Percentiles rank a stretch among this genome's conserved stretches.
These are phyloP conservation scores for Discostella pseudostelligera DNA, from an alignment of 108 stramenopile species.

Conservation along the genomic window DNA sequence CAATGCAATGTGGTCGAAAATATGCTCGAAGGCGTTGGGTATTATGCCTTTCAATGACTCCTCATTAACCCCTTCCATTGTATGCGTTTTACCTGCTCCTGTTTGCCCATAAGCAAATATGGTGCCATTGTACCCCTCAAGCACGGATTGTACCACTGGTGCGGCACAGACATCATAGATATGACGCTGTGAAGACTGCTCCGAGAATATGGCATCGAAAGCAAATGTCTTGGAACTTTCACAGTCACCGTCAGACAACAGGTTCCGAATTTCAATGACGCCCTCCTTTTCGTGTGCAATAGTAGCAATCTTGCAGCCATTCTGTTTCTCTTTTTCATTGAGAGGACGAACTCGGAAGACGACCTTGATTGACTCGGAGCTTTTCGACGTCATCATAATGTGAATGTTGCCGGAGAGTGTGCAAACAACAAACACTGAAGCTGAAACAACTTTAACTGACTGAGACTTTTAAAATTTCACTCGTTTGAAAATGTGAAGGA, in stretches of 20 bases:
- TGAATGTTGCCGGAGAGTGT: too few species aligned
- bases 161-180: slow-evolving; percentile 93
- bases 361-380: slow-evolving; percentile 84
- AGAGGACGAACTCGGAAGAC: slow-evolving; percentile 95
- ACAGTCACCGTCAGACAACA: slow-evolving; percentile 45
- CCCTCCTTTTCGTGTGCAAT: slow-evolving; percentile 61
- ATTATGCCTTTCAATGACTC: slow-evolving; percentile 88
- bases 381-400: slow-evolving; percentile 33
- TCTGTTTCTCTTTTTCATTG: slow-evolving; percentile 88
- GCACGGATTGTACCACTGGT: slow-evolving; percentile 89
- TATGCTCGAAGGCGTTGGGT: slow-evolving; percentile 91
- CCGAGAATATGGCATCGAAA: slow-evolving; percentile 93
- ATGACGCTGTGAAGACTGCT: slow-evolving; percentile 73
- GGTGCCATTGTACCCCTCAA: slow-evolving; percentile 97
- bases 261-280: slow-evolving; percentile 69
- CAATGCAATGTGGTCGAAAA: slow-evolving; percentile 74
- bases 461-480: too few species aligned
- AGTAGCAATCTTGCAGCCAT: slow-evolving; percentile 65
- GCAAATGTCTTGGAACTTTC: slow-evolving; percentile 82
- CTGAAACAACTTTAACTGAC: too few species aligned
- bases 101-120: slow-evolving; percentile 99
- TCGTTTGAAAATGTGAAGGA: too few species aligned
- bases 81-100: slow-evolving; percentile 90
- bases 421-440: too few species aligned
- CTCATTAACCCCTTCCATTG: slow-evolving; percentile 89